Evolutionary conservation across 2,329 filamentous ascomycete genomes (phyloP).

Genomic region (Pseudogymnoascus sp.): DNA sequence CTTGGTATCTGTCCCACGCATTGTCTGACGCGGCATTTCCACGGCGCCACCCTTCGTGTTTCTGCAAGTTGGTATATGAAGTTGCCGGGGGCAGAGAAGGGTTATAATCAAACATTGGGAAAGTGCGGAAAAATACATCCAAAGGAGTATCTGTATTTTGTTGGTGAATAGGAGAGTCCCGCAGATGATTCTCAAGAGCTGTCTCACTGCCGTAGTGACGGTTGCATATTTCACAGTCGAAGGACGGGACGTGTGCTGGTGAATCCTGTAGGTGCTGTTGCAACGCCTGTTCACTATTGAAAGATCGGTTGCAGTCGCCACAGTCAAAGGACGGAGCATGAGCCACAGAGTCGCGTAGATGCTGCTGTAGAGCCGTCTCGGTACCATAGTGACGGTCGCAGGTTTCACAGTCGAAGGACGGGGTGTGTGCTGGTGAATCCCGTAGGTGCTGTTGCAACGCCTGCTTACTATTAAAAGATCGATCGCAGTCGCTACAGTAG

Average conservation of each 20-base stretch:
- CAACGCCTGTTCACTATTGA: no score
- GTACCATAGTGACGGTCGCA: constrained; percentile 19
- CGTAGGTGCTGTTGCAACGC: no score
- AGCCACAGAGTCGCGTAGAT: constrained; percentile 17
- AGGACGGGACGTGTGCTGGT: no score
- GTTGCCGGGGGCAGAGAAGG: constrained; percentile 24
- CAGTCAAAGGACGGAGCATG: neutral
- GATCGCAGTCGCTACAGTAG: neutral
- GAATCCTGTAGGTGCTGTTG: no score
- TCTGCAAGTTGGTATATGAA: constrained; percentile 23
- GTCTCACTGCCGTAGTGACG: constrained; percentile 20
- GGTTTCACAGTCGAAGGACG: constrained; percentile 12
- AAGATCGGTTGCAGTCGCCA: no score
- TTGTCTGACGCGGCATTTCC: constrained; percentile 13
- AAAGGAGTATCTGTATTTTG: constrained; percentile 20
- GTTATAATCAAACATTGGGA: constrained; percentile 23
- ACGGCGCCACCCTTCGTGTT: constrained; percentile 19
- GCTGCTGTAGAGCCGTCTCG: constrained; percentile 20
- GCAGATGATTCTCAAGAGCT: constrained; percentile 21
- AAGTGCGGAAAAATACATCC: constrained; percentile 21
- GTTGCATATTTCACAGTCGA: constrained; percentile 9
- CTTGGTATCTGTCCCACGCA: constrained; percentile 21
- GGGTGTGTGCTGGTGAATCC: no score
- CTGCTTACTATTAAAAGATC: no score
- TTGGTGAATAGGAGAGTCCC: constrained; percentile 17